Percentiles rank a stretch among this genome's conserved stretches.
Evolutionary conservation across 2,329 filamentous ascomycete genomes (phyloP).

Genomic region (Botryotinia narcissicola): DNA sequence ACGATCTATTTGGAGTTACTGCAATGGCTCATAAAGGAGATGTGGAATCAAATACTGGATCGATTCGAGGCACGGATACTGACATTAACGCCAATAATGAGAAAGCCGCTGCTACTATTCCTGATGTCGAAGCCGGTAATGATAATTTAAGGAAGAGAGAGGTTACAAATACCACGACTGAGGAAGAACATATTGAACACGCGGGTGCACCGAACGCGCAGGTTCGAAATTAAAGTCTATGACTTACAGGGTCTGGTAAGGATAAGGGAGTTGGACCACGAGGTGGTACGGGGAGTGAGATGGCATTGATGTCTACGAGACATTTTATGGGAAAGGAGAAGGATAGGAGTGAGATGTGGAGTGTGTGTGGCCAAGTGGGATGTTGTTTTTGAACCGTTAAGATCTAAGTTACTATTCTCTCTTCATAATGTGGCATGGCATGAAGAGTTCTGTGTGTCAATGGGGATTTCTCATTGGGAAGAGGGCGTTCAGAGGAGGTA

Average conservation of each 20-base stretch:
- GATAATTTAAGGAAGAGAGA: not conserved
- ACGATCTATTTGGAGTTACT: slow-evolving; percentile 17
- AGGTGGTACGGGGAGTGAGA: not conserved
- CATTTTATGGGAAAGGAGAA: not conserved
- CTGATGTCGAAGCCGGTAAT: not conserved
- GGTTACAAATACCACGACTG: not conserved
- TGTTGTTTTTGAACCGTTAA: not conserved
- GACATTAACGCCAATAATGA: not conserved
- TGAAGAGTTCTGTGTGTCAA: too few species aligned
- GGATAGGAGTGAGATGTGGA: not conserved
- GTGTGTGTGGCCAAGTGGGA: not conserved
- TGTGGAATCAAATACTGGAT: slow-evolving; percentile 12
- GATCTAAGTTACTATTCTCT: fast-evolving
- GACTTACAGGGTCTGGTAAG: not conserved
- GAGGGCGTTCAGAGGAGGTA: not conserved
- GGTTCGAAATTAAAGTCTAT: not conserved
- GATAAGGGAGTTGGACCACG: not conserved
- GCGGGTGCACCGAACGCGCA: not conserved
- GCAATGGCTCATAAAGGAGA: not conserved
- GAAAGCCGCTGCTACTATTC: not conserved
- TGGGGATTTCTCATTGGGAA: not conserved
- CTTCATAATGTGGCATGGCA: not conserved
- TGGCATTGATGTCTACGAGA: not conserved
- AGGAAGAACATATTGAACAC: not conserved
- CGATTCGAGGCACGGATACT: not conserved